These are phyloP conservation scores for Xylaria acuta DNA, from an alignment of 495 filamentous ascomycete genomes.

Conservation along the genomic window DNA sequence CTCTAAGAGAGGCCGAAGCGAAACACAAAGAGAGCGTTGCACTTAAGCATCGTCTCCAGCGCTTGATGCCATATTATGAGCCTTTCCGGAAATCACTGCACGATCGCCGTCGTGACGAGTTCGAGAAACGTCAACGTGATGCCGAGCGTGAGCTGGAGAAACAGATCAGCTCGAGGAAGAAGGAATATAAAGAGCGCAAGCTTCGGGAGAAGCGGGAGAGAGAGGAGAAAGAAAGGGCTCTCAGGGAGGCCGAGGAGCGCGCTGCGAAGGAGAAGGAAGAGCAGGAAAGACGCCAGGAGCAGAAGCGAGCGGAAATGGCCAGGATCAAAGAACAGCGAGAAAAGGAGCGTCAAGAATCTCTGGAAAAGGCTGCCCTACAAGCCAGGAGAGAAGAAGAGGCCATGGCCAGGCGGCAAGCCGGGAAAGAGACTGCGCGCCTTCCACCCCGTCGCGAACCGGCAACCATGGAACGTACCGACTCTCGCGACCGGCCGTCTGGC, in stretches of 20 bases:
- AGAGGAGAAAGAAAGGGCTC: conserved; percentile 77
- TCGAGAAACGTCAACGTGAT: conserved; percentile 87
- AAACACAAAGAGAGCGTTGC: conserved; percentile 90
- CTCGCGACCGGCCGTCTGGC: conserved; percentile 46
- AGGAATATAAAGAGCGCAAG: conserved; percentile 79
- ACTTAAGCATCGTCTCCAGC: conserved; percentile 86
- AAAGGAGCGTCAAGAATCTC: conserved; percentile 72
- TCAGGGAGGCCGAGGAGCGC: conserved; percentile 85
- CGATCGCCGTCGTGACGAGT: conserved; percentile 89
- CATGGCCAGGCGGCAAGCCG: conserved; percentile 55
- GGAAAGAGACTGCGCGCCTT: conserved; percentile 47
- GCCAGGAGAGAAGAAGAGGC: conserved; percentile 61
- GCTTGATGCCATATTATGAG: conserved; percentile 82
- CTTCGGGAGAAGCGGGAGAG: conserved; percentile 77
- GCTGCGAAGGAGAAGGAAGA: conserved; percentile 81
- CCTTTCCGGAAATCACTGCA: conserved; percentile 78
- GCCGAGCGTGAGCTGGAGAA: conserved; percentile 89
- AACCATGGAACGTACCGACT: conserved; percentile 44
- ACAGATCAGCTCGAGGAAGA: conserved; percentile 83
- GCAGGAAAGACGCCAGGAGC: conserved; percentile 74
- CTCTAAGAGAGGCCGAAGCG: conserved; percentile 75
- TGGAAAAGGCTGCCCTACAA: conserved; percentile 58
- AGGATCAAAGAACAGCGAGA: conserved; percentile 83
- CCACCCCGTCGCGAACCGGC: conserved; percentile 43
- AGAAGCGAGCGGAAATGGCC: conserved; percentile 61